phyloP scores from a whole-genome alignment of 2,329 filamentous ascomycete genomes.

The Chaetomiaceae sp. region DNA sequence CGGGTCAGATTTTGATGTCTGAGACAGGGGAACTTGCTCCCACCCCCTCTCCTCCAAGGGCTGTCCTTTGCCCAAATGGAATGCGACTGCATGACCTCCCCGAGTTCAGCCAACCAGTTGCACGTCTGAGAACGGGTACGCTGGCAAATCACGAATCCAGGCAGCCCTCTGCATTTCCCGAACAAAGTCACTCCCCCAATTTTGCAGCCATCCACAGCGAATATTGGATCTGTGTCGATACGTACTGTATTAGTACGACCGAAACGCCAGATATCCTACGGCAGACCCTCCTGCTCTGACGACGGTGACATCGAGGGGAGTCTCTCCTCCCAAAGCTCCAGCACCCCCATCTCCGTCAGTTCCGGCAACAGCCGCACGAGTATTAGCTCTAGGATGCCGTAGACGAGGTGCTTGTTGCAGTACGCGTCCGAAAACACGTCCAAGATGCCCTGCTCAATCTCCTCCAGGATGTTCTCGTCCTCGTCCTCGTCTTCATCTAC shows the following conservation, averaged over 20 bases:
- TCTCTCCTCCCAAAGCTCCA: conserved; percentile 68
- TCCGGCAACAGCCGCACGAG: conserved; percentile 82
- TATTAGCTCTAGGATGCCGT: conserved; percentile 72
- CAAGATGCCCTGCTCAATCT: conserved; percentile 60
- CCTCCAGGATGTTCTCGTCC: conserved; percentile 45
- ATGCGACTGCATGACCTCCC: background rate
- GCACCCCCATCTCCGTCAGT: conserved; percentile 63
- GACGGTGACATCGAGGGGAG: conserved; percentile 31
- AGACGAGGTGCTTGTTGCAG: conserved; percentile 88
- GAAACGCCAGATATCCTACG: background rate
- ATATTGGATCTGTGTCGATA: background rate
- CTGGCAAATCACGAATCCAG: conserved; percentile 6
- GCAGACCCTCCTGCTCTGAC: too few species aligned
- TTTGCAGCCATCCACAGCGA: background rate
- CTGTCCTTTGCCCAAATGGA: background rate
- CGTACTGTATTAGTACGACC: background rate
- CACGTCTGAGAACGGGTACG: background rate
- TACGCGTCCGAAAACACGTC: conserved; percentile 75
- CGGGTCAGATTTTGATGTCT: too few species aligned
- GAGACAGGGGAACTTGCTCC: too few species aligned
- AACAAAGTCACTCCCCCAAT: background rate
- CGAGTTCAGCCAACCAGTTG: background rate
- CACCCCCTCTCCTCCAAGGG: background rate
- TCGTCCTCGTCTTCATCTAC: conserved; percentile 32
- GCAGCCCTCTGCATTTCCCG: conserved; percentile 4